Base-by-base conservation (phyloP, 1,139 yeast species). In the Wickerhamomyces sp. region DNA sequence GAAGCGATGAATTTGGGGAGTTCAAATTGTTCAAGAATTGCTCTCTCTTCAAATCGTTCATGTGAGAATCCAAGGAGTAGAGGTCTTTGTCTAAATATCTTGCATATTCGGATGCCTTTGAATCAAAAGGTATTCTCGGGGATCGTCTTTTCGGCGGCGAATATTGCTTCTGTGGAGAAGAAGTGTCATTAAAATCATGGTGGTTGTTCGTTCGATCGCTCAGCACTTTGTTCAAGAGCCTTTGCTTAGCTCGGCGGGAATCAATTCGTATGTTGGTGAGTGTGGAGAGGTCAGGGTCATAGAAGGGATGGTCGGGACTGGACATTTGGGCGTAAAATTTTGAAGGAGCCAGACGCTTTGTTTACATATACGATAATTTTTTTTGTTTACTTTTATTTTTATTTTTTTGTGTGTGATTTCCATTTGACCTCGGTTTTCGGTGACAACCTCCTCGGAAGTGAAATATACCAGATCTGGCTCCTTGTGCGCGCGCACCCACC, bases 241-340 rank as follows among this genome's bases (percentile, higher is more conserved):
- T 38, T 22, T 45, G 46, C 25, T 39, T 42, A 8, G 47, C 35
- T 14, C 38, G 23, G 13, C 42, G 35, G 36, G 42, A 46, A 28
- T 38, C 29, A 11, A 46, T 35, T 5, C 52, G 34, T 4, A 47
- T 32, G 14, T 39, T 41, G 10, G 51, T 45, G 16, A 48, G 35
- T 4, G 45, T 44, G 2, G 52, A 48, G 8, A 48, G 31, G 13
- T 46, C 47, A 9, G 39, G 35, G 17, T 45, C 47, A 25, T 33
- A 26, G 14, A 18, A n/a, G 2, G 34, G 10, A 6, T 14, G 9
- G 9, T 11, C 15, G 10, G 28, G 21, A n/a, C 28, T 26, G 24
- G 13, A 9, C 11, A 10, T n/a, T 13, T n/a, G n/a, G n/a, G n/a
- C n/a, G n/a, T n/a, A n/a, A n/a, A n/a, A n/a, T n/a, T n/a, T n/a